Conservation (phyloP, 495 filamentous ascomycete species). For the Lepraria neglecta region DNA sequence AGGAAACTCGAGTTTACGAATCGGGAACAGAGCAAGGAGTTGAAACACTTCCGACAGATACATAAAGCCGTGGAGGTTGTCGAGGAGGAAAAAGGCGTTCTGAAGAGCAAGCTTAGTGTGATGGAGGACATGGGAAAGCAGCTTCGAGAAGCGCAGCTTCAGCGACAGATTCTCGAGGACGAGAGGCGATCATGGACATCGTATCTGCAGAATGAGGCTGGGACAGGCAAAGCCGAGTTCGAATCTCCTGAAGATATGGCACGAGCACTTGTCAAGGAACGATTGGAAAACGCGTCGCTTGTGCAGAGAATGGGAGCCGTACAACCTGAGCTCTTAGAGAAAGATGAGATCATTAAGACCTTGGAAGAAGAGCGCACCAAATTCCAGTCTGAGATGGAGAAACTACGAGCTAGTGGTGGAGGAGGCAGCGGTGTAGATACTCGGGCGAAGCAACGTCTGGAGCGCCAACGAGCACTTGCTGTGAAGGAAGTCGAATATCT, state of each 20-base stretch:
- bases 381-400: slow-evolving; percentile 63
- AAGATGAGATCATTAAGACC: slow-evolving; percentile 65
- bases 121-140: slow-evolving; percentile 70
- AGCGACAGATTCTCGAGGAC: slow-evolving; percentile 82
- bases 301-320: slow-evolving; percentile 69
- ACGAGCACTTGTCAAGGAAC: slow-evolving; percentile 71
- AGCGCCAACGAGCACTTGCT: slow-evolving; percentile 77
- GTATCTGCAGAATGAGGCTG: slow-evolving; percentile 61
- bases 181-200: slow-evolving; percentile 81
- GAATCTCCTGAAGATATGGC: slow-evolving; percentile 86
- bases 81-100: slow-evolving; percentile 84
- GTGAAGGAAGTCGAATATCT: slow-evolving; percentile 91
- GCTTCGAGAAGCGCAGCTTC: slow-evolving; percentile 68
- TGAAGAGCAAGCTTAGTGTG: slow-evolving; percentile 69
- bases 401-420: slow-evolving; percentile 47
- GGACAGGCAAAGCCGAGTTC: slow-evolving; percentile 59
- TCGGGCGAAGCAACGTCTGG: slow-evolving; percentile 61
- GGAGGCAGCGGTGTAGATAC: slow-evolving; percentile 38
- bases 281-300: slow-evolving; percentile 68
- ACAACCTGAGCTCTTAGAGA: slow-evolving; percentile 72
- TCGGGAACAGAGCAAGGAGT: slow-evolving; percentile 70
- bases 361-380: slow-evolving; percentile 62
- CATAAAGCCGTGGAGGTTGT: slow-evolving; percentile 87
- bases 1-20: slow-evolving; percentile 72
- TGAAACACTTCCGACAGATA: slow-evolving; percentile 69